Conservation (phyloP, 768 basidiomycete genomes). For the Exidia glandulosa region DNA sequence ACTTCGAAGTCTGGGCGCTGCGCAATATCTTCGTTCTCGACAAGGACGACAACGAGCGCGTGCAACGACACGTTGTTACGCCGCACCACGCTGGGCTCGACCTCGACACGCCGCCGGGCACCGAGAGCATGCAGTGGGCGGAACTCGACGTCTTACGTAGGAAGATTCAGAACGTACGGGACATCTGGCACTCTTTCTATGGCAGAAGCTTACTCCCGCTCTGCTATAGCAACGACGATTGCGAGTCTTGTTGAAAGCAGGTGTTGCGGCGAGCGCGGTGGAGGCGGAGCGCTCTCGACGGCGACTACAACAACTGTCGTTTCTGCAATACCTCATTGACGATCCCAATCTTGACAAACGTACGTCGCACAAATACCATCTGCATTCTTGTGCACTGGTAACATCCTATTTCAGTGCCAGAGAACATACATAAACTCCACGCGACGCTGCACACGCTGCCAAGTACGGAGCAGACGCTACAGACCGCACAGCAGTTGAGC, state of each 20-base stretch:
- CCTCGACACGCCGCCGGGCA: constrained; percentile 47
- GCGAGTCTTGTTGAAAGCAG: constrained; percentile 42
- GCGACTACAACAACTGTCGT: constrained; percentile 30
- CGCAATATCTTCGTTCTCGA: constrained; percentile 79
- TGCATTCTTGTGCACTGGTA: constrained; percentile 35
- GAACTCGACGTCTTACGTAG: constrained; percentile 58
- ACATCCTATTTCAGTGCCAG: constrained; percentile 31
- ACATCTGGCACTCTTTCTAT: background rate
- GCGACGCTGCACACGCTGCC: constrained; percentile 19
- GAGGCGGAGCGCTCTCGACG: constrained; percentile 37
- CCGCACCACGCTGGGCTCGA: constrained; percentile 69
- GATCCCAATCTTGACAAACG: constrained; percentile 25
- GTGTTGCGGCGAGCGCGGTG: constrained; percentile 35
- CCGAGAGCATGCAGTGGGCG: constrained; percentile 38
- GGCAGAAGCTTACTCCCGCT: background rate
- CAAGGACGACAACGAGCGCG: constrained; percentile 23
- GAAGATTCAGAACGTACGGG: constrained; percentile 58
- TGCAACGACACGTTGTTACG: constrained; percentile 47
- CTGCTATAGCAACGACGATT: constrained; percentile 52
- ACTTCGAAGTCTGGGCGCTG: constrained; percentile 82
- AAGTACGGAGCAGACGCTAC: constrained; percentile 26
- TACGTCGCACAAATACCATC: constrained; percentile 29
- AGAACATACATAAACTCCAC: background rate
- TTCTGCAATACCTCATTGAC: constrained; percentile 29
- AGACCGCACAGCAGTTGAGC: constrained; percentile 20